Evolutionary conservation across 2,329 filamentous ascomycete species (phyloP).

Genomic region (Aspergillus proliferans): DNA sequence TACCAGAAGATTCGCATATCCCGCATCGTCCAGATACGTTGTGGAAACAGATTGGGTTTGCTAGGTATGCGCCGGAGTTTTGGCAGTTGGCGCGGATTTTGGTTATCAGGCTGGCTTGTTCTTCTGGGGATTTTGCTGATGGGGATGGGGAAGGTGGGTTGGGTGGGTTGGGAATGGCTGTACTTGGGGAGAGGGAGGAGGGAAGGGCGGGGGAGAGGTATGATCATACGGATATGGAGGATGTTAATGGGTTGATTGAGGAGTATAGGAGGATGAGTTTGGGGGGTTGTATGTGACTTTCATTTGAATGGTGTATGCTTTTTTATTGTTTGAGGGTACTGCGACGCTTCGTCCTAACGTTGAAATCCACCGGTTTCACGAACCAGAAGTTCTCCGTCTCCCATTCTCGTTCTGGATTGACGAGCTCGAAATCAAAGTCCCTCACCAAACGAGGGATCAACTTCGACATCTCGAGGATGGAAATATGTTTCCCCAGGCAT

Average conservation of each 20-base stretch:
- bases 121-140: not conserved
- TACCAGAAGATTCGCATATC: slow-evolving; percentile 14
- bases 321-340: too few species aligned
- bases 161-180: too few species aligned
- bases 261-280: slow-evolving; percentile 18
- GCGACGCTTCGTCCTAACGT: not conserved
- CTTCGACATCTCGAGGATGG: slow-evolving; percentile 33
- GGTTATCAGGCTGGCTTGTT: slow-evolving; percentile 8
- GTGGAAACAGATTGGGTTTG: slow-evolving; percentile 24
- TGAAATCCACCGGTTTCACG: slow-evolving; percentile 15
- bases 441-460: slow-evolving; percentile 28
- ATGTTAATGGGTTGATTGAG: slow-evolving; percentile 20
- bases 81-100: slow-evolving; percentile 23
- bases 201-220: slow-evolving; percentile 7
- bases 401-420: slow-evolving; percentile 20
- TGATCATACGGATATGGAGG: slow-evolving; percentile 20
- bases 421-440: slow-evolving; percentile 19
- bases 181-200: not conserved
- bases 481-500: slow-evolving; percentile 32
- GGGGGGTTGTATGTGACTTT: slow-evolving; percentile 2
- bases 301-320: not conserved
- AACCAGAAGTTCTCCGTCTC: slow-evolving; percentile 38
- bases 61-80: slow-evolving; percentile 19
- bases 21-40: slow-evolving; percentile 10
- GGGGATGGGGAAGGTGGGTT: not conserved